Evolutionary conservation across 2,329 filamentous ascomycete genomes (phyloP), one percentile per base, ranked within the genome.

Genomic region (Paradendryphiella salina): DNA sequence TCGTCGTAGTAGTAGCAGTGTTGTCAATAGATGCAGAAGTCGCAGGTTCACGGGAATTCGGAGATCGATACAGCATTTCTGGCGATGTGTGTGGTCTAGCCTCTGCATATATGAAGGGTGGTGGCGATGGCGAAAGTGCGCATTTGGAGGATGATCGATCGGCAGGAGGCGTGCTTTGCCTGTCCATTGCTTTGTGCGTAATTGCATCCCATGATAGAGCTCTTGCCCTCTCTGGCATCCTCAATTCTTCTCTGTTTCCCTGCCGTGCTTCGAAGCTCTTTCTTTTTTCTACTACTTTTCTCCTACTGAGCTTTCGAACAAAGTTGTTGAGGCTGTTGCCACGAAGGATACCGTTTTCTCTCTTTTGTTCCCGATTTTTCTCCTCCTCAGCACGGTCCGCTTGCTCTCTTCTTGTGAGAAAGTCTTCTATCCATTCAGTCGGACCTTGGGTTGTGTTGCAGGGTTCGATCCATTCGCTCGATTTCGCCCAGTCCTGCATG

Each of bases 351-450:
- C 37, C 21, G 13, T 33, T 36, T 28, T 54, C 43, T 13, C 37
- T 38, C n/a, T 41, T 50, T 10, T 50, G 35, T 8, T 38, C 33
- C 10, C 37, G 36, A 3, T 29, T 18, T 17, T 28, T 11, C 9
- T 50, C 36, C 17, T 40, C 31, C 17, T 51, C 51, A 4, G 34
- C 21, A 6, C 38, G 47, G 18, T 47, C 48, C 9, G 47, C 47
- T 32, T 51, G 38, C 23, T 42, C 47, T 14, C 44, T 46, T 18
- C 52, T 47, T 4, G 28, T 33, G 9, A 54, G 47, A 31, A 39
- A 54, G 20, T 46, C 52, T 38, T 54, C 52, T 7, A 54, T 54
- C 52, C 52, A 54, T 38, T 51, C 37, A 5, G 35, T 47, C 9
- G 47, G 31, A 9, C 38, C 48, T 18, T 47, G 23, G 3, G 13